Conservation (phyloP, 202 grass and related monocot genomes). For the Hordeum pubiflorum region DNA sequence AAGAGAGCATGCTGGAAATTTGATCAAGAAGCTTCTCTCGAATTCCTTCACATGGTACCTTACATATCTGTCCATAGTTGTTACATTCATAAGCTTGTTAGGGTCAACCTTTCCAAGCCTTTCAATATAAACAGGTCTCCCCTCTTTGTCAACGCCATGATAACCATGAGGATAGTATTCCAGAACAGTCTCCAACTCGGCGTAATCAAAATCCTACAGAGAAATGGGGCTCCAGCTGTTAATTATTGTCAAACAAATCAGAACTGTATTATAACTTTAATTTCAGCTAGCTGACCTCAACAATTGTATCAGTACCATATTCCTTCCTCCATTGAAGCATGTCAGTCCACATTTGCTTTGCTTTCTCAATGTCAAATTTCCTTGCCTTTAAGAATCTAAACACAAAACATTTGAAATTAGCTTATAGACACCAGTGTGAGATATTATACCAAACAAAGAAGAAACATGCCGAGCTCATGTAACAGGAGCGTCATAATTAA, state of each 20-base stretch:
- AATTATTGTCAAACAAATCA: background rate
- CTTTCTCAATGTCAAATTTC: conserved; percentile 80
- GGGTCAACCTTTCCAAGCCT: conserved; percentile 90
- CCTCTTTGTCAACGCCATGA: conserved; percentile 85
- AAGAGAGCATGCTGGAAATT: conserved; percentile 83
- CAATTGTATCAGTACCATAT: conserved; percentile 59
- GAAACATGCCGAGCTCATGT: background rate
- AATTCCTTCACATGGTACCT: conserved; percentile 86
- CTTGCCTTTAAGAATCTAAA: conserved; percentile 73
- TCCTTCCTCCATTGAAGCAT: conserved; percentile 85
- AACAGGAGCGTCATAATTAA: background rate
- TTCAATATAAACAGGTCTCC: conserved; percentile 88
- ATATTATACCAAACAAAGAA: background rate
- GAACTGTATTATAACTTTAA: background rate
- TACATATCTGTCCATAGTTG: conserved; percentile 86
- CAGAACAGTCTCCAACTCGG: conserved; percentile 66
- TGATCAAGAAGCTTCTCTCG: conserved; percentile 79
- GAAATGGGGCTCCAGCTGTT: background rate
- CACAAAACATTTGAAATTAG: background rate
- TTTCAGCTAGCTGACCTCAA: conserved; percentile 46
- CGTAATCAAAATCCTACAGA: conserved; percentile 69
- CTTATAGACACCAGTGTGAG: background rate
- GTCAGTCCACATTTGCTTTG: conserved; percentile 80
- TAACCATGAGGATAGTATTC: conserved; percentile 95
- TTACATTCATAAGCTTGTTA: conserved; percentile 79